These are phyloP conservation scores for Penicillium janthinellum DNA, from an alignment of 2,329 filamentous ascomycete species.

Conservation along the genomic window DNA sequence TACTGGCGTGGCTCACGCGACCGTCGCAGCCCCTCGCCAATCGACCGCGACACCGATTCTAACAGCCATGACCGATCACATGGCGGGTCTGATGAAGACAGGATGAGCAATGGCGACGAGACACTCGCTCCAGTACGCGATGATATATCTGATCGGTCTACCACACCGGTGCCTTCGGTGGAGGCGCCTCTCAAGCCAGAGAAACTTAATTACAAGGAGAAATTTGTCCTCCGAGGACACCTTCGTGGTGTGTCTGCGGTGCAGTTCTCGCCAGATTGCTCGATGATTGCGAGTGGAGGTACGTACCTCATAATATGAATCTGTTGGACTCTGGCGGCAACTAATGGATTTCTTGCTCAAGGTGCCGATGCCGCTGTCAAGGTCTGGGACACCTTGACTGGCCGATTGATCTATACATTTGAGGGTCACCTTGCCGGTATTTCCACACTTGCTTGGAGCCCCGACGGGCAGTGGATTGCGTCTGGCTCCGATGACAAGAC, in stretches of 20 bases:
- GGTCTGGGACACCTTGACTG: constrained; percentile 81
- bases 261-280: constrained; percentile 86
- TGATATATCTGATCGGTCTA: constrained; percentile 34
- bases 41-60: constrained; percentile 13
- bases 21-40: constrained; percentile 29
- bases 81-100: constrained; percentile 24
- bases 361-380: constrained; percentile 87
- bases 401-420: constrained; percentile 80
- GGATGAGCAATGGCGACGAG: constrained; percentile 18
- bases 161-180: constrained; percentile 42
- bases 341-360: constrained; percentile 28
- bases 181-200: constrained; percentile 54
- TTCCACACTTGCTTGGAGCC: constrained; percentile 90
- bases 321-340: not conserved
- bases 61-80: constrained; percentile 17
- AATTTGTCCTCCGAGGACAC: constrained; percentile 75
- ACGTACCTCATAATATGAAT: constrained; percentile 28
- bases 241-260: constrained; percentile 77
- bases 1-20: constrained; percentile 36
- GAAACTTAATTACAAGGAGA: constrained; percentile 67
- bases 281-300: constrained; percentile 85
- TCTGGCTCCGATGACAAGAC: constrained; percentile 95
- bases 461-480: constrained; percentile 82
- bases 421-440: constrained; percentile 93
- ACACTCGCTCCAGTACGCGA: constrained; percentile 14